Evolutionary conservation across 805 yeast species (phyloP), one percentile per base, ranked within the genome.

Genomic region (Tetrapisispora phaffii): DNA sequence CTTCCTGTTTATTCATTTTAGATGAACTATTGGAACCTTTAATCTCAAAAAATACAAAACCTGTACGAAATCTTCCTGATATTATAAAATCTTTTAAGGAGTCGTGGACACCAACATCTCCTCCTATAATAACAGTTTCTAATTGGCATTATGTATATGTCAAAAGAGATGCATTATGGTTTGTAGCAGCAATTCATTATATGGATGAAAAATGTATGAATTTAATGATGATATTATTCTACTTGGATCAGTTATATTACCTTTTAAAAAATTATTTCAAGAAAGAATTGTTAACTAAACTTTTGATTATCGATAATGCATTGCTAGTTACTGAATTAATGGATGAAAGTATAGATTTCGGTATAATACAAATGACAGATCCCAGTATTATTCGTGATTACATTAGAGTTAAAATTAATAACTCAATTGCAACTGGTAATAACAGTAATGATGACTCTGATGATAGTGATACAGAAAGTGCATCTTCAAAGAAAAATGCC

Each of bases 271-370:
- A 47, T 23, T 61, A 59, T 43, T 54, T 62, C 15, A 52, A 46
- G 19, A 56, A 50, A 28, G 41, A 51, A 19, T 26, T 52, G 19
- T 61, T 83, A 34, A 76, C 76, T 53, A 73, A 73, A 44, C 88
- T 82, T 44, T 55, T 77, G 16, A 74, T 86, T 2, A 66, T 75
- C 20, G 95, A 87, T 61, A 87, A 87, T 62, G 75, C 77, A 51
- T 78, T 80, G 29, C 68, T 87, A 41, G 75, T 87, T 7, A 82
- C 82, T 62, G 96, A 88, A 59, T 66, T 87, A n/a, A 63, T 87
- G 37, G 96, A 87, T 58, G 96, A 87, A 58, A 83, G 87, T 72
- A 75, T 85, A 77, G 96, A 88, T 62, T 83, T 76, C 62, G 96
- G 96, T 8, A 66, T 83, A n/a, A 79, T 87, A 1, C 96, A 88